A percentile compares a stretch with the other conserved stretches of the same genome.
These are phyloP conservation scores for Cardamine resedifolia DNA, from an alignment of 345 rosid species.

Conservation along the genomic window DNA sequence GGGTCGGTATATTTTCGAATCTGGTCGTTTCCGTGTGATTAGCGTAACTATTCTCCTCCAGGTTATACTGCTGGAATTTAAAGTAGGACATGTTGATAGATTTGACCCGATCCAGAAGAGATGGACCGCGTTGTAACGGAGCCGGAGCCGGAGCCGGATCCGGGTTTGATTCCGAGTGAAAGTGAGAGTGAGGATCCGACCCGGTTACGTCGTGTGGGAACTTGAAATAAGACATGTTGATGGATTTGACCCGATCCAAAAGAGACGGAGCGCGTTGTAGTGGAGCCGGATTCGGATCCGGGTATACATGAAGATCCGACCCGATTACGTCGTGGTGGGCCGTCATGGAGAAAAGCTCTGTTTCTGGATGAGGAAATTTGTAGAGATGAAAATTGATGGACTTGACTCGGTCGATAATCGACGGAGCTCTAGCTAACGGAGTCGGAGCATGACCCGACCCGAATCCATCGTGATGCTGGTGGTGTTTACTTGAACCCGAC, in stretches of 20 bases:
- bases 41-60: constrained; percentile 16
- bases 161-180: constrained; percentile 11
- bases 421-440: constrained; percentile 48
- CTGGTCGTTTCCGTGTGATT: constrained; percentile 21
- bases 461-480: constrained; percentile 27
- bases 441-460: constrained; percentile 22
- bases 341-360: constrained; percentile 14
- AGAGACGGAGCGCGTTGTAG: constrained; percentile 56
- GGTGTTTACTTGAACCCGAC: constrained; percentile 27
- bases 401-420: constrained; percentile 52
- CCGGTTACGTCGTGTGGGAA: constrained; percentile 27
- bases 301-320: constrained; percentile 36
- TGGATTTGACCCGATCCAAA: constrained; percentile 64
- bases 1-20: constrained; percentile 17
- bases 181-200: constrained; percentile 25
- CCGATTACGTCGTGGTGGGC: constrained; percentile 26
- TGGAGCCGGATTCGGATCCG: constrained; percentile 33
- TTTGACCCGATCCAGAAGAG: constrained; percentile 64
- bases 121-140: constrained; percentile 43
- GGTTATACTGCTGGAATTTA: constrained; percentile 33
- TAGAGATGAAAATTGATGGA: constrained; percentile 46
- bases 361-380: constrained; percentile 33
- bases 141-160: constrained; percentile 15
- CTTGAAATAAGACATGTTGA: constrained; percentile 40
- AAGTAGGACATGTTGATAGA: constrained; percentile 46